phyloP scores from a whole-genome alignment of 345 rosid genomes.

The Dipteronia sinensis region DNA sequence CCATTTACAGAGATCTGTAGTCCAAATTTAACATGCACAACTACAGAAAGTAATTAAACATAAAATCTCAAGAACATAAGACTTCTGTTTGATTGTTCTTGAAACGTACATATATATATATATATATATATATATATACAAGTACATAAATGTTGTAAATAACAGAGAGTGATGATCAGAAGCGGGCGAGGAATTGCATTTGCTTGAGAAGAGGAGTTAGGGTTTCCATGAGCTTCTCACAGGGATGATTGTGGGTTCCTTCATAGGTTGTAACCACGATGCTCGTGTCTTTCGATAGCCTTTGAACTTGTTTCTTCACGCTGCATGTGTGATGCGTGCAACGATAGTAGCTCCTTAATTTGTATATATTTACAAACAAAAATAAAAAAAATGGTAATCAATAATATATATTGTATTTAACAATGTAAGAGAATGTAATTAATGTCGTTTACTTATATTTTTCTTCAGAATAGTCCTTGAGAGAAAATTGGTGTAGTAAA shows the following conservation, averaged over 20 bases:
- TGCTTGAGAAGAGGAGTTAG: conserved; percentile 87
- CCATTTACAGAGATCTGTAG: conserved; percentile 11
- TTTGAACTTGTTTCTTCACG: conserved; percentile 93
- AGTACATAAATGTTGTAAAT: too few relatives aligned
- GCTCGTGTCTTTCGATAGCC: conserved; percentile 74
- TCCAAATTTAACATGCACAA: background rate
- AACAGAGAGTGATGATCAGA: conserved; percentile 22
- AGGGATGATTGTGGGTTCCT: conserved; percentile 85
- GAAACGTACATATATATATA: background rate
- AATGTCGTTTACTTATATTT: too few relatives aligned
- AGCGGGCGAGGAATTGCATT: conserved; percentile 78
- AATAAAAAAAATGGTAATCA: conserved; percentile 1
- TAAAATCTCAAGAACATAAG: background rate
- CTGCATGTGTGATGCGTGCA: conserved; percentile 95
- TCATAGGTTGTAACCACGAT: conserved; percentile 85
- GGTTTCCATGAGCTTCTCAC: conserved; percentile 91
- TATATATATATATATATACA: too few relatives aligned
- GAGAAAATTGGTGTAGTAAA: too few relatives aligned
- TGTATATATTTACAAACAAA: background rate
- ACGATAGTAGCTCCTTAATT: conserved; percentile 76
- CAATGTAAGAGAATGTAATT: background rate
- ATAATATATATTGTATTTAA: background rate
- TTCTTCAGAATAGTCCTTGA: too few relatives aligned
- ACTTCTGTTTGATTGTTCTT: conserved; percentile 15
- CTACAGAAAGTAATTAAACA: background rate